Evolutionary conservation across 495 filamentous ascomycete species (phyloP).

Genomic region (Gamarada debralockiae): DNA sequence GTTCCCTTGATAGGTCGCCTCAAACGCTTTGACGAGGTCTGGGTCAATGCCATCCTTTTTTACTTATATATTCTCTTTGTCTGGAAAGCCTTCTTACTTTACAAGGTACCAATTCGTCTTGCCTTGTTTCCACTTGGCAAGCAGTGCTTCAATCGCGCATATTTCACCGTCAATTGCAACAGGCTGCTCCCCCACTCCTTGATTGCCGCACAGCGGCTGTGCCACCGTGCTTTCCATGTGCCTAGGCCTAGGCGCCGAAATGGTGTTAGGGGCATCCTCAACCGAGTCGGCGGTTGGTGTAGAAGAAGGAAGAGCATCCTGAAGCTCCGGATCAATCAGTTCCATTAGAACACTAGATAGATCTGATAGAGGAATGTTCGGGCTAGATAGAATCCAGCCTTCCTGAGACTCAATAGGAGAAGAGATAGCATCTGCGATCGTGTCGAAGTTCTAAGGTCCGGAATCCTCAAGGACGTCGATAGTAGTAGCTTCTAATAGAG

Average conservation of each 20-base stretch:
- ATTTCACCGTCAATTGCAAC: slow-evolving; percentile 14
- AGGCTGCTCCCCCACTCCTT: slow-evolving; percentile 5
- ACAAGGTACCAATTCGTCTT: slow-evolving; percentile 18
- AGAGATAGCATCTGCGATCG: too few relatives aligned
- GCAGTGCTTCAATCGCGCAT: slow-evolving; percentile 20
- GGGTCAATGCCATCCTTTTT: slow-evolving; percentile 16
- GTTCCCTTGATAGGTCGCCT: too few relatives aligned
- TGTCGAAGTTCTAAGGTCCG: too few relatives aligned
- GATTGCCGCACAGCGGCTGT: slow-evolving; percentile 11
- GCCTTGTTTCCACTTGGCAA: slow-evolving; percentile 23
- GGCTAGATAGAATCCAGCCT: too few relatives aligned
- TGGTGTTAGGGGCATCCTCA: slow-evolving; percentile 6
- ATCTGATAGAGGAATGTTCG: too few relatives aligned
- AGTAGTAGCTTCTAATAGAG: too few relatives aligned
- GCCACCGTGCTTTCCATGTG: slow-evolving; percentile 7
- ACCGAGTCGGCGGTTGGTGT: background rate
- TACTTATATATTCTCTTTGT: slow-evolving; percentile 16
- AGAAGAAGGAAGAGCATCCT: too few relatives aligned
- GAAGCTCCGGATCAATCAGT: too few relatives aligned
- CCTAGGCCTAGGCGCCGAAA: slow-evolving; percentile 4
- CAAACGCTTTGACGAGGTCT: slow-evolving; percentile 19
- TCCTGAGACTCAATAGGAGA: too few relatives aligned
- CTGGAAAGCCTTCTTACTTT: slow-evolving; percentile 20
- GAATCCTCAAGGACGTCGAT: too few relatives aligned
- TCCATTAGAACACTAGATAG: too few relatives aligned